These are phyloP conservation scores for Erodium moschatum DNA, from an alignment of 441 rosid species.

Conservation along the genomic window DNA sequence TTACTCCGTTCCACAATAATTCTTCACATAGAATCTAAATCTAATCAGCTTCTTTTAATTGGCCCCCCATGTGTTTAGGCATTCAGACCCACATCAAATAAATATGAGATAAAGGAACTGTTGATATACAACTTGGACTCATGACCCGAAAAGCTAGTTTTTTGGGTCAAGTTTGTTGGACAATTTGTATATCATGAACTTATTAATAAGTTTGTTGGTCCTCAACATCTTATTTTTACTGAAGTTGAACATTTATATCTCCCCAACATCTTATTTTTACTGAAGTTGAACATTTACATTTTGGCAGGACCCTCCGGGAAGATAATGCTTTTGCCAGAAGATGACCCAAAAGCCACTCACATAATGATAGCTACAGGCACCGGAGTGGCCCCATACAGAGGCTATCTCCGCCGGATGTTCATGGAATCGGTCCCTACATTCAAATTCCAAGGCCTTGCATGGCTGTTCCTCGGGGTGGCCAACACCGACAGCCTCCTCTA, in stretches of 20 bases:
- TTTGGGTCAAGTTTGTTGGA: neutral
- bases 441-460: conserved; percentile 76
- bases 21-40: neutral
- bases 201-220: too few relatives aligned
- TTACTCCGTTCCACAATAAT: too few relatives aligned
- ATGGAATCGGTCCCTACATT: conserved; percentile 71
- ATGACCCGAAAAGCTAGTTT: too few relatives aligned
- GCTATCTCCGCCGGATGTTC: conserved; percentile 89
- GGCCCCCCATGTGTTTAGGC: too few relatives aligned
- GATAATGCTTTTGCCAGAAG: conserved; percentile 94
- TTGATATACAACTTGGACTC: too few relatives aligned
- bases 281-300: conserved; percentile 1
- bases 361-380: conserved; percentile 97
- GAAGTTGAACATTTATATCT: neutral
- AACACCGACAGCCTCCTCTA: conserved; percentile 87
- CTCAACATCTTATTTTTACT: neutral
- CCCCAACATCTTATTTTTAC: neutral
- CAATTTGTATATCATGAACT: too few relatives aligned
- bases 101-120: too few relatives aligned
- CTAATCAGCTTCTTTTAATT: neutral
- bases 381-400: conserved; percentile 87
- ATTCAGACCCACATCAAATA: too few relatives aligned
- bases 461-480: conserved; percentile 99
- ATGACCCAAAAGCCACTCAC: conserved; percentile 67
- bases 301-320: conserved; percentile 89